These are phyloP conservation scores for Seiridium unicorne DNA, from an alignment of 2,329 filamentous ascomycete genomes.

Conservation along the genomic window DNA sequence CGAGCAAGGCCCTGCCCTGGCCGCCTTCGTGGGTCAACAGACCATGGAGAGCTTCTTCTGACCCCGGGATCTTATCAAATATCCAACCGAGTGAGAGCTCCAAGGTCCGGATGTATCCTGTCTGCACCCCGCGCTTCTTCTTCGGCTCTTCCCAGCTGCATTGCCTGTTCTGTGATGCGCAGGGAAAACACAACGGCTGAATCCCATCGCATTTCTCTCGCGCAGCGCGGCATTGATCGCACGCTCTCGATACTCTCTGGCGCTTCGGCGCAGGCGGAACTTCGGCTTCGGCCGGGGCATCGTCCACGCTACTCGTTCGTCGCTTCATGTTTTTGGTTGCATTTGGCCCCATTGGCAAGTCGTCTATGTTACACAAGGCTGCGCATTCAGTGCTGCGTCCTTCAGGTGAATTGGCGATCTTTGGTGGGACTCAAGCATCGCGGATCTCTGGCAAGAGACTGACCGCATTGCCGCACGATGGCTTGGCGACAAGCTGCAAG, in stretches of 20 bases:
- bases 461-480: not conserved
- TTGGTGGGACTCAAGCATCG: not conserved
- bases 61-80: conserved; percentile 59
- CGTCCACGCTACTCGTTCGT: conserved; percentile 19
- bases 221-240: conserved; percentile 65
- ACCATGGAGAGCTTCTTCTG: conserved; percentile 55
- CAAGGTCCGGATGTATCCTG: conserved; percentile 75
- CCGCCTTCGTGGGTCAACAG: conserved; percentile 47
- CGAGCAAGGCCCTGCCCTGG: conserved; percentile 42
- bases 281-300: conserved; percentile 8
- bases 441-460: not conserved
- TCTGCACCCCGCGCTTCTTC: conserved; percentile 75
- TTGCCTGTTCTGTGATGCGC: conserved; percentile 57
- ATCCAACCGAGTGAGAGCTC: conserved; percentile 68
- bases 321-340: conserved; percentile 24
- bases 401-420: not conserved
- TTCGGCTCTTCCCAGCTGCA: conserved; percentile 73
- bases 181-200: conserved; percentile 66
- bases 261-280: conserved; percentile 47
- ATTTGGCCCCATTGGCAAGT: not conserved
- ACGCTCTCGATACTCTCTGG: conserved; percentile 66
- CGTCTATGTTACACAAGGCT: not conserved
- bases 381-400: not conserved
- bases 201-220: conserved; percentile 73
- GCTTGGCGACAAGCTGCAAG: not conserved